phyloP scores from a whole-genome alignment of 2,329 filamentous ascomycete species.

The Aureobasidium sp. region DNA sequence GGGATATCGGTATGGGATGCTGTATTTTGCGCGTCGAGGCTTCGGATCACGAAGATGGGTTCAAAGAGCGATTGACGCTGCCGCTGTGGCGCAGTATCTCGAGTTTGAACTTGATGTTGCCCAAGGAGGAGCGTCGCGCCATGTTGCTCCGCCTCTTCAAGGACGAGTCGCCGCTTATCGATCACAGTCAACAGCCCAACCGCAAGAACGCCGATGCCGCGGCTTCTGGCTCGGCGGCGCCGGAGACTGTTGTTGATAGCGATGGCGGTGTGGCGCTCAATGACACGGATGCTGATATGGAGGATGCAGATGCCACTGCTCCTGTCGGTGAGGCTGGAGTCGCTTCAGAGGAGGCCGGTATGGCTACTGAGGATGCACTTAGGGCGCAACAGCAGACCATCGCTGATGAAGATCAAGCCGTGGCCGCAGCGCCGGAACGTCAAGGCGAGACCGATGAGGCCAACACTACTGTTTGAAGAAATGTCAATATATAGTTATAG shows the following conservation, averaged over 20 bases:
- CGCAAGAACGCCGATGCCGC: not conserved
- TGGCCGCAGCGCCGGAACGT: constrained; percentile 38
- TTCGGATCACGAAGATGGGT: constrained; percentile 39
- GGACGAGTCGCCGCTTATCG: constrained; percentile 76
- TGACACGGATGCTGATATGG: constrained; percentile 28
- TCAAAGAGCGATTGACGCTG: constrained; percentile 73
- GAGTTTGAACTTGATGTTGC: constrained; percentile 92
- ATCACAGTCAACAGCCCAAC: constrained; percentile 40
- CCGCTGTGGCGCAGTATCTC: constrained; percentile 91
- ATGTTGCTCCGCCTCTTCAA: constrained; percentile 91
- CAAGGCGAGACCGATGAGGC: constrained; percentile 40
- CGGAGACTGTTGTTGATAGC: constrained; percentile 24
- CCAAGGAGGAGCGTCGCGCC: constrained; percentile 87
- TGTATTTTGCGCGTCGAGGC: constrained; percentile 81
- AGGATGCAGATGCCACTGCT: constrained; percentile 19
- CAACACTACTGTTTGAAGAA: constrained; percentile 40
- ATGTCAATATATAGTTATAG: too few species aligned
- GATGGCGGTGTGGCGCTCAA: constrained; percentile 19
- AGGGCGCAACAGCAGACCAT: constrained; percentile 37
- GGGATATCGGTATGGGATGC: constrained; percentile 80
- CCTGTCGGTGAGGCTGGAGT: constrained; percentile 21
- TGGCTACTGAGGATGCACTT: constrained; percentile 34
- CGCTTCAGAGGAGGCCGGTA: constrained; percentile 30
- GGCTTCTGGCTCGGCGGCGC: constrained; percentile 20
- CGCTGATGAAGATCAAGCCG: constrained; percentile 26